Evolutionary conservation across 495 filamentous ascomycete species (phyloP).

Genomic region (Xylaria palmicola): DNA sequence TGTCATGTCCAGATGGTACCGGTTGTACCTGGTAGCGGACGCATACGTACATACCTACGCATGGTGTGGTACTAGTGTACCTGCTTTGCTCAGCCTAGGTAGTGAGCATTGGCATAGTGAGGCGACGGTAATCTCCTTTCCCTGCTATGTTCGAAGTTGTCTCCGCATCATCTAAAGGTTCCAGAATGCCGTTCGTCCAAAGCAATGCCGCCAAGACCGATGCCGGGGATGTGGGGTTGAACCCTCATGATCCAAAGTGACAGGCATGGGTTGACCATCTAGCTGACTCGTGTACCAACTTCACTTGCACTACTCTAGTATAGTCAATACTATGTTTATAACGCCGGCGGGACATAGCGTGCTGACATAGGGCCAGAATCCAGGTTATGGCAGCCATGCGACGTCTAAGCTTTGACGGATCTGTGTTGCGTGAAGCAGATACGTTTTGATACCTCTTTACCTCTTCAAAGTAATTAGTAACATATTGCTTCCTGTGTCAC

Average conservation of each 20-base stretch:
- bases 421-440: too few species aligned
- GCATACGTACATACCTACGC: background rate
- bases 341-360: background rate
- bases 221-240: constrained; percentile 2
- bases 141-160: background rate
- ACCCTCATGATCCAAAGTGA: background rate
- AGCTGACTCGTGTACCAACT: background rate
- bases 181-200: background rate
- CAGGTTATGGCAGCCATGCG: background rate
- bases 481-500: too few species aligned
- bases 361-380: too few species aligned
- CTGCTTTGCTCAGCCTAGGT: too few species aligned
- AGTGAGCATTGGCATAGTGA: too few species aligned
- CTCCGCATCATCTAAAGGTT: background rate
- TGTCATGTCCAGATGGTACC: background rate
- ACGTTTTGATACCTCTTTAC: too few species aligned
- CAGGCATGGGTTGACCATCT: background rate
- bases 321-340: background rate
- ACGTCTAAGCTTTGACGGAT: too few species aligned
- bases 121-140: background rate
- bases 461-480: too few species aligned
- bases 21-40: too few species aligned
- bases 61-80: background rate
- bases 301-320: background rate
- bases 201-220: background rate